These are phyloP conservation scores for Prunus dulcis DNA, from an alignment of 306 rosid genomes.

Conservation along the genomic window DNA sequence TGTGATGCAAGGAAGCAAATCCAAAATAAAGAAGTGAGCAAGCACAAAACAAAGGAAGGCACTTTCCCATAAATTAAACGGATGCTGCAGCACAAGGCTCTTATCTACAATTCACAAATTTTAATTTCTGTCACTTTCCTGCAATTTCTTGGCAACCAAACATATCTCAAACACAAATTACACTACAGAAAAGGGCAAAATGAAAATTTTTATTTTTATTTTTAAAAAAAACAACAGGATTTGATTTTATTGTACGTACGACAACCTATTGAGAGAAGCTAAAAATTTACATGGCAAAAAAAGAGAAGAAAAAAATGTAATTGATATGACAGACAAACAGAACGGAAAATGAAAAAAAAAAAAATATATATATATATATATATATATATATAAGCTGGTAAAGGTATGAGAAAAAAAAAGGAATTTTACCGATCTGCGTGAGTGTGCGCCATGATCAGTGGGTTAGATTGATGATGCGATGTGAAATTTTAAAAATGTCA, in stretches of 20 bases:
- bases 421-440: constrained; percentile 16
- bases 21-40: neutral
- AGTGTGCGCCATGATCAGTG: neutral
- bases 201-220: neutral
- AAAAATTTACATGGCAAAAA: neutral
- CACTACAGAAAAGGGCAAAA: neutral
- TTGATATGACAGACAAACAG: no score
- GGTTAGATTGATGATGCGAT: neutral
- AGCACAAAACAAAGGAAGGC: neutral
- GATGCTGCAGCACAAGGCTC: neutral
- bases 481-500: neutral
- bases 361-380: no score
- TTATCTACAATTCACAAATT: neutral
- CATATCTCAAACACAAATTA: neutral
- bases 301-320: neutral
- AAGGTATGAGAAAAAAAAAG: neutral
- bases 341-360: no score
- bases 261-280: neutral
- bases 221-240: no score
- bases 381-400: no score
- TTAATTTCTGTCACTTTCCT: neutral
- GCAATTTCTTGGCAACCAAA: neutral
- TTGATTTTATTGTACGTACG: neutral
- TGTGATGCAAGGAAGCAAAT: neutral
- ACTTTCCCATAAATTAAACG: neutral